Evolutionary conservation across 1,284 basidiomycete species (phyloP).

Genomic region (Pholiota adiposa): DNA sequence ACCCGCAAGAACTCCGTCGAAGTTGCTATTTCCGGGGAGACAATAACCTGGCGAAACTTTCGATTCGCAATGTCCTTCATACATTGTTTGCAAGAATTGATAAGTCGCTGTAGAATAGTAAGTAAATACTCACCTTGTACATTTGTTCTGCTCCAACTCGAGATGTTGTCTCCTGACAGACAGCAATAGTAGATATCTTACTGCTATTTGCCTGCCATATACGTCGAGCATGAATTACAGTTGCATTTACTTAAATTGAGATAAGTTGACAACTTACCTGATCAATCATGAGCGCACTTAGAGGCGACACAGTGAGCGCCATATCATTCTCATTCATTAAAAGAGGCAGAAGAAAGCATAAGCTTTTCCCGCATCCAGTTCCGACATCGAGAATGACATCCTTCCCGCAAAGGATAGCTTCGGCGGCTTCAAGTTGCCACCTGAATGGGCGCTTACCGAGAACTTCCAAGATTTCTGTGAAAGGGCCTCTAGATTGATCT

Average conservation of each 20-base stretch:
- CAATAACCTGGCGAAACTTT: slow-evolving; percentile 17
- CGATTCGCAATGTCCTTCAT: slow-evolving; percentile 15
- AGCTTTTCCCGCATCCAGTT: slow-evolving; percentile 20
- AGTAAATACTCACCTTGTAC: slow-evolving; percentile 9
- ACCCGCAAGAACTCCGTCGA: slow-evolving; percentile 12
- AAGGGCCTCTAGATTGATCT: neutral
- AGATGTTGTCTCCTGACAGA: slow-evolving; percentile 15
- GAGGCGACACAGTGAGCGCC: slow-evolving; percentile 15
- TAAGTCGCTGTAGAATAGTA: neutral
- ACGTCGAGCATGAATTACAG: no score
- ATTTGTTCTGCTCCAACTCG: slow-evolving; percentile 11
- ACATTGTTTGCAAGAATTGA: neutral
- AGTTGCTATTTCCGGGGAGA: slow-evolving; percentile 20
- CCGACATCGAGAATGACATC: slow-evolving; percentile 23
- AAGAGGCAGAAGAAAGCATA: slow-evolving; percentile 19
- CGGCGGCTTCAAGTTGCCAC: slow-evolving; percentile 21
- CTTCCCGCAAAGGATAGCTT: slow-evolving; percentile 10
- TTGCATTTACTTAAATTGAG: neutral
- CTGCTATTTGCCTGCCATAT: neutral
- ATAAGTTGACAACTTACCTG: slow-evolving; percentile 11
- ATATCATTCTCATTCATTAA: slow-evolving; percentile 16
- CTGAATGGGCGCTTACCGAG: slow-evolving; percentile 17
- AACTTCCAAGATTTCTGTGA: neutral
- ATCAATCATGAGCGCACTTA: slow-evolving; percentile 22
- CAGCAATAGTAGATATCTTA: slow-evolving; percentile 15